Percentiles rank a stretch among this genome's conserved stretches.
Conservation (phyloP, 805 yeast genomes). For the Jamesozyma piceae region DNA sequence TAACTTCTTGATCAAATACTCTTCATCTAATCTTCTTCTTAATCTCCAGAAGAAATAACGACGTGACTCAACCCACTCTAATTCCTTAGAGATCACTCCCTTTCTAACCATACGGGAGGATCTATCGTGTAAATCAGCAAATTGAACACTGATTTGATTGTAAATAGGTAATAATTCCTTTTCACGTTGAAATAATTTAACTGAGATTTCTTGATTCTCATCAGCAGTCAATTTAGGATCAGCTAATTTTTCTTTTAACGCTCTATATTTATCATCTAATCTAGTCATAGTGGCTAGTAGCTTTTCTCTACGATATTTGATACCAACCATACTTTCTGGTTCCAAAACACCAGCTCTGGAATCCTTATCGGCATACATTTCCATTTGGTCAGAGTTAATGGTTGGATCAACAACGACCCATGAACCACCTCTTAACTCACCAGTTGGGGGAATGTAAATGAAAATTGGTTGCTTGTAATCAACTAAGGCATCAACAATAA, state of each 20-base stretch:
- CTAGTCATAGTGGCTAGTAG: constrained; percentile 84
- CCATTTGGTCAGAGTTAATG: constrained; percentile 95
- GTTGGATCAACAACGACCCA: constrained; percentile 99
- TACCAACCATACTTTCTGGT: constrained; percentile 99
- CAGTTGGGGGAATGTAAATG: constrained; percentile 95
- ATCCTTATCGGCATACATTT: constrained; percentile 95
- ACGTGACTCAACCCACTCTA: constrained; percentile 82
- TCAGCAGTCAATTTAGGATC: constrained; percentile 48
- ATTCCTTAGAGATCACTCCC: constrained; percentile 77
- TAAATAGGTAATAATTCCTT: constrained; percentile 74
- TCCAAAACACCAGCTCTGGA: constrained; percentile 97
- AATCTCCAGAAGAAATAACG: constrained; percentile 98
- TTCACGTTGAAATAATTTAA: constrained; percentile 71
- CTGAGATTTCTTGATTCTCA: constrained; percentile 55
- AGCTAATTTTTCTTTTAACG: constrained; percentile 51
- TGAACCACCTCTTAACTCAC: constrained; percentile 99
- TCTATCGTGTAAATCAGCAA: constrained; percentile 96
- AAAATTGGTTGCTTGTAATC: constrained; percentile 94
- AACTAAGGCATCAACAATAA: constrained; percentile 92
- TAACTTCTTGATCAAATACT: constrained; percentile 69
- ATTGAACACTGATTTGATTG: constrained; percentile 86
- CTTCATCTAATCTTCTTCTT: constrained; percentile 91
- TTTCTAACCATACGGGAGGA: constrained; percentile 96
- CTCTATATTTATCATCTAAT: constrained; percentile 67
- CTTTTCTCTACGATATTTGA: constrained; percentile 92